Evolutionary conservation across 2,329 filamentous ascomycete species (phyloP).

Genomic region (Exutisphaerella laricina): DNA sequence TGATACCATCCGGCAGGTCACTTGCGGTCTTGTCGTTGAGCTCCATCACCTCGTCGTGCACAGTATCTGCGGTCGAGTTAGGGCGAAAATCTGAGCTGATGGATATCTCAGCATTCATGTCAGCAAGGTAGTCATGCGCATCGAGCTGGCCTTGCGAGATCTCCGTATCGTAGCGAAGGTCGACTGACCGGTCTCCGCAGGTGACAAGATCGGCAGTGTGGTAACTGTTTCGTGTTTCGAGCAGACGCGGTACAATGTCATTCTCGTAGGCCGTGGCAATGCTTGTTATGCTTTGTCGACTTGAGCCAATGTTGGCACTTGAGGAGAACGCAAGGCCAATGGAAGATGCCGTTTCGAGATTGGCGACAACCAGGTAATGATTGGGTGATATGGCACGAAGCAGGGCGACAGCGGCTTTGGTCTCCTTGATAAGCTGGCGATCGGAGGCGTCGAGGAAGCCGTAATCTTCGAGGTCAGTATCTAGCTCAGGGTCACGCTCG

Average conservation of each 20-base stretch:
- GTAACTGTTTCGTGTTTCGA: not conserved
- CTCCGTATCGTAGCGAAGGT: too few relatives aligned
- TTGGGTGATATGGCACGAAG: slow-evolving; percentile 5
- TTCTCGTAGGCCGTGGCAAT: not conserved
- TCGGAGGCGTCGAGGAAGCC: slow-evolving; percentile 7
- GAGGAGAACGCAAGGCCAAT: too few relatives aligned
- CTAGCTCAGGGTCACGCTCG: not conserved
- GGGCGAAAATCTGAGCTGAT: not conserved
- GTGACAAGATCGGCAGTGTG: too few relatives aligned
- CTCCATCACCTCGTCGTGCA: slow-evolving; percentile 2
- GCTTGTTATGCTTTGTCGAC: not conserved
- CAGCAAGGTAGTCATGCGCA: not conserved
- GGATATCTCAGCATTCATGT: not conserved
- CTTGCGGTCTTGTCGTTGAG: not conserved
- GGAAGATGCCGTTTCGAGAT: slow-evolving; percentile 7
- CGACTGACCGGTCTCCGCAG: too few relatives aligned
- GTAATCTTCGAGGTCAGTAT: not conserved
- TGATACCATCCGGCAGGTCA: too few relatives aligned
- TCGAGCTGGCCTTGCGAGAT: not conserved
- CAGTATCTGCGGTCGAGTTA: not conserved
- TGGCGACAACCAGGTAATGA: not conserved
- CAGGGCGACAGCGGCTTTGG: slow-evolving; percentile 9
- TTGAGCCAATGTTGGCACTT: not conserved
- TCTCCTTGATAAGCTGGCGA: slow-evolving; percentile 11
- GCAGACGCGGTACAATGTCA: not conserved